A percentile compares a stretch with the other conserved stretches of the same genome.
Evolutionary conservation across 257 asterid species (phyloP).

Genomic region (Ballota nigra): DNA sequence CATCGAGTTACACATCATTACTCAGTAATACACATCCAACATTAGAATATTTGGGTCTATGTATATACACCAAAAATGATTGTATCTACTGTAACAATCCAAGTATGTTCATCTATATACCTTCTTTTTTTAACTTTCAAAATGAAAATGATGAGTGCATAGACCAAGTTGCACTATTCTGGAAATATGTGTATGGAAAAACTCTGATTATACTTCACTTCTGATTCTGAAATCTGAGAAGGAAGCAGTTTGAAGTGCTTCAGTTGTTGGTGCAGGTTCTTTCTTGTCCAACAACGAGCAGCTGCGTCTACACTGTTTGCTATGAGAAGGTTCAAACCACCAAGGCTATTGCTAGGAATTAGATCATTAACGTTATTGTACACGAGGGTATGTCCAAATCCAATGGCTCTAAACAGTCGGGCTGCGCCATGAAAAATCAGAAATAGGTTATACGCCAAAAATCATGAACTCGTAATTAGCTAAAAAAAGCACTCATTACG

Average conservation of each 20-base stretch:
- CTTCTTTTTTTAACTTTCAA: neutral
- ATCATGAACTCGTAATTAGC: neutral
- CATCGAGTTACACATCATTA: no score
- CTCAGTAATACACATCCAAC: neutral
- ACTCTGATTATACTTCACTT: conserved; percentile 21
- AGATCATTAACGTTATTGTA: conserved; percentile 62
- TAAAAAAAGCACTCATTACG: neutral
- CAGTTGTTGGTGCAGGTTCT: conserved; percentile 47
- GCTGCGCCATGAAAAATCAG: conserved; percentile 47
- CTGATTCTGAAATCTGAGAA: conserved; percentile 42
- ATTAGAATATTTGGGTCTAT: no score
- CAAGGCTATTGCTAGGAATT: conserved; percentile 69
- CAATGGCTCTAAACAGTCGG: conserved; percentile 77
- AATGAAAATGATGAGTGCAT: neutral
- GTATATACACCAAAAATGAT: neutral
- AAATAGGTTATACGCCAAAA: conserved; percentile 15
- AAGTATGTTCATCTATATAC: neutral
- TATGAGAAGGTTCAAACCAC: conserved; percentile 70
- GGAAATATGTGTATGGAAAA: conserved; percentile 1
- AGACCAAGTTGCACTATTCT: neutral
- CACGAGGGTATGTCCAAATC: conserved; percentile 72
- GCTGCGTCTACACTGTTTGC: conserved; percentile 74
- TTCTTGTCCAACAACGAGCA: conserved; percentile 52
- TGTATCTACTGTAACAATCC: neutral
- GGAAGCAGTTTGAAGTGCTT: conserved; percentile 41